These are phyloP conservation scores for Cydonia oblonga DNA, from an alignment of 331 rosid species.

Conservation along the genomic window DNA sequence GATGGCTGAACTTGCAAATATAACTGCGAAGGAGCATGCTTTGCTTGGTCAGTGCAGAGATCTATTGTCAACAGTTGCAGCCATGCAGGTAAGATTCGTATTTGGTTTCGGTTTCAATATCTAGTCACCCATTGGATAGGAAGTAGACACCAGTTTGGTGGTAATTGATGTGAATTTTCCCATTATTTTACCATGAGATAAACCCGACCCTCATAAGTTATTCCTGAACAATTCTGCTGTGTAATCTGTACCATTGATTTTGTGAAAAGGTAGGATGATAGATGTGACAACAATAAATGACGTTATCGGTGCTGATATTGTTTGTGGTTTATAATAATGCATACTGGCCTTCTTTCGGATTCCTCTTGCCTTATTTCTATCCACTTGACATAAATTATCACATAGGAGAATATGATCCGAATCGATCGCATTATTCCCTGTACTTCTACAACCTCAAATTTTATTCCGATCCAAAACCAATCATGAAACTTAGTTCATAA, in stretches of 20 bases:
- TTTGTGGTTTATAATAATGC: background rate
- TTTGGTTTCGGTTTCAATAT: background rate
- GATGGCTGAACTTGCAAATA: constrained; percentile 34
- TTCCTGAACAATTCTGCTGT: background rate
- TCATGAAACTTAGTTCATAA: background rate
- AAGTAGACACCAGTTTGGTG: background rate
- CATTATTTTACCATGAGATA: background rate
- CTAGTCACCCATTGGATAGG: background rate
- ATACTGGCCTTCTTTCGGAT: background rate
- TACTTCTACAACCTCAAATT: background rate
- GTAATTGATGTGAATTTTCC: background rate
- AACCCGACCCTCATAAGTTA: background rate
- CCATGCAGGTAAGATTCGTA: constrained; percentile 32
- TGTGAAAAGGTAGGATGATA: background rate
- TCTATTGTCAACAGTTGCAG: constrained; percentile 34
- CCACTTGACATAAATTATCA: constrained; percentile 1
- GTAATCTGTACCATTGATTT: background rate
- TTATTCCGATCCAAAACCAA: background rate
- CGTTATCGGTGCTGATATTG: background rate
- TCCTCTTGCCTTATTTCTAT: background rate
- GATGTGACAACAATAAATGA: background rate
- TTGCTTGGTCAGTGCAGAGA: constrained; percentile 42
- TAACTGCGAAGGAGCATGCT: constrained; percentile 39
- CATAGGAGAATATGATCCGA: background rate
- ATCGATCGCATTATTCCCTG: background rate